Conservation (phyloP, 2,329 filamentous ascomycete genomes). For the Thelonectria discophora region DNA sequence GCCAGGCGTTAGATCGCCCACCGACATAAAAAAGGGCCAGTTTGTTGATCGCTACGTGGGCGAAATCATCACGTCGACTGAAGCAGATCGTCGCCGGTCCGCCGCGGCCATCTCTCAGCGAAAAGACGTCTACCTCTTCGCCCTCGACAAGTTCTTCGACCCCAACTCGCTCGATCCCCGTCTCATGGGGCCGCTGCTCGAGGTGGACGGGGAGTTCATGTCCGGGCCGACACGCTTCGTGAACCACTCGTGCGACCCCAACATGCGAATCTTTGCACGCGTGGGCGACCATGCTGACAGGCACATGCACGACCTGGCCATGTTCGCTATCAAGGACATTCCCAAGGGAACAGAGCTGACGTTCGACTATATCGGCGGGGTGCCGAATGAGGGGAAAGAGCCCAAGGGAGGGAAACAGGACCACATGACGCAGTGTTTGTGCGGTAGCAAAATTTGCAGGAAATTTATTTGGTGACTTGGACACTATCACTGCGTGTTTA, state of each 20-base stretch:
- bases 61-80: constrained; percentile 69
- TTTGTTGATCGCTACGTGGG: constrained; percentile 85
- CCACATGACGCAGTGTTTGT: constrained; percentile 68
- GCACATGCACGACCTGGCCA: constrained; percentile 77
- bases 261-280: constrained; percentile 80
- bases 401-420: constrained; percentile 47
- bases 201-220: constrained; percentile 77
- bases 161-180: constrained; percentile 63
- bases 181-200: constrained; percentile 64
- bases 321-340: constrained; percentile 77
- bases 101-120: constrained; percentile 62
- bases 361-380: constrained; percentile 80
- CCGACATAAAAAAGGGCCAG: constrained; percentile 74
- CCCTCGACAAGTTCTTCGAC: constrained; percentile 81
- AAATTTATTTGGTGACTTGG: constrained; percentile 70
- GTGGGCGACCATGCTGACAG: constrained; percentile 80
- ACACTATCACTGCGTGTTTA: not conserved
- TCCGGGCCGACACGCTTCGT: constrained; percentile 83
- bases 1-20: constrained; percentile 71
- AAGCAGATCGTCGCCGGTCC: constrained; percentile 72
- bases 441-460: constrained; percentile 72
- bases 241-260: constrained; percentile 84
- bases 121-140: constrained; percentile 84
- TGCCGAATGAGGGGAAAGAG: constrained; percentile 60
- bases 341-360: constrained; percentile 73